phyloP scores from a whole-genome alignment of 2,329 filamentous ascomycete species.

The Endoconidiophora laricicola region DNA sequence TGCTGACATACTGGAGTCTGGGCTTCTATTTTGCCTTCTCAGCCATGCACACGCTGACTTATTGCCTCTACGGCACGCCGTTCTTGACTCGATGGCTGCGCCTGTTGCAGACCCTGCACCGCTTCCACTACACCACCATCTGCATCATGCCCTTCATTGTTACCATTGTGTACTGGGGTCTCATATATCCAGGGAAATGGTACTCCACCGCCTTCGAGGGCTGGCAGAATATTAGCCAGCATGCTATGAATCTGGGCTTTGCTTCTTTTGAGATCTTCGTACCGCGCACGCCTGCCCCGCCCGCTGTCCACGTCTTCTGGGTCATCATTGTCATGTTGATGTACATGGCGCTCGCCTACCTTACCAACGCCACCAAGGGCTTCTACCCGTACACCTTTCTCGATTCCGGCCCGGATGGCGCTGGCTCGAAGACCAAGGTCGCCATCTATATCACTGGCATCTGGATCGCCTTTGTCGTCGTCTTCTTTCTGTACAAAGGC shows the following conservation, averaged over 20 bases:
- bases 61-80: conserved; percentile 36
- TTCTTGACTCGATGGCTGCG: conserved; percentile 45
- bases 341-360: conserved; percentile 59
- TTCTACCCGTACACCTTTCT: conserved; percentile 70
- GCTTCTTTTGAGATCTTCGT: conserved; percentile 61
- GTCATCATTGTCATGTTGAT: conserved; percentile 52
- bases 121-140: conserved; percentile 45
- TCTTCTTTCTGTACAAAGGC: conserved; percentile 35
- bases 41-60: conserved; percentile 51
- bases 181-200: conserved; percentile 38
- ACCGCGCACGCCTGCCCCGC: conserved; percentile 43
- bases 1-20: conserved; percentile 67
- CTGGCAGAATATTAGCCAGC: conserved; percentile 56
- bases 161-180: conserved; percentile 52
- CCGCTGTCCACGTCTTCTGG: conserved; percentile 47
- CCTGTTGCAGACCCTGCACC: conserved; percentile 46
- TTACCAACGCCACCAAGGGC: conserved; percentile 51
- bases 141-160: conserved; percentile 52
- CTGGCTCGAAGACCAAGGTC: conserved; percentile 31
- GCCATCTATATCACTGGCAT: conserved; percentile 49
- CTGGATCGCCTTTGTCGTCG: conserved; percentile 31
- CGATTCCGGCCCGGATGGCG: conserved; percentile 35
- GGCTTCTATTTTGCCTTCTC: conserved; percentile 61
- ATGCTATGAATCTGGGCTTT: conserved; percentile 57
- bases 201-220: conserved; percentile 32